Evolutionary conservation across 371 early-diverging fungal species (phyloP).

Genomic region (Antonospora locustae): DNA sequence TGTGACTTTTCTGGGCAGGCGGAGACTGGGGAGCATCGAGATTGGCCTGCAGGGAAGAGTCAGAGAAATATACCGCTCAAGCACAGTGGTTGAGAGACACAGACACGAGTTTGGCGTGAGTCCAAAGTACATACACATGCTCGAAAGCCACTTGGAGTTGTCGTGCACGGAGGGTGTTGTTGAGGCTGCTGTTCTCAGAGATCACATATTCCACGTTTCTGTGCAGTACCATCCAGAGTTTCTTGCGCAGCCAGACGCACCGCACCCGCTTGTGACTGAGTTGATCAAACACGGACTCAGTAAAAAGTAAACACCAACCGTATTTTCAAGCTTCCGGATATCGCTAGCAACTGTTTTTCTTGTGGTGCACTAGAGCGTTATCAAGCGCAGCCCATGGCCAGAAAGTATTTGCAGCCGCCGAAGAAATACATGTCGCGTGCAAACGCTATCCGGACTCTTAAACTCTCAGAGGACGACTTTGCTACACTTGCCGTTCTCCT

Average conservation of each 20-base stretch:
- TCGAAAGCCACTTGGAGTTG: conserved; percentile 70
- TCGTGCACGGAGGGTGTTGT: conserved; percentile 81
- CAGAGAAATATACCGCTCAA: conserved; percentile 59
- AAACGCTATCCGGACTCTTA: conserved; percentile 20
- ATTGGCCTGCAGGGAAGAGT: conserved; percentile 53
- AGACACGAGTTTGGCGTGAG: conserved; percentile 97
- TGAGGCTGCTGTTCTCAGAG: conserved; percentile 74
- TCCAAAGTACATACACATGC: conserved; percentile 61
- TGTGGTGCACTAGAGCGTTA: background rate
- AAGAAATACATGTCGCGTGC: conserved; percentile 35
- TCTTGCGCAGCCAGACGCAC: conserved; percentile 73
- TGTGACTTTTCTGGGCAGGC: conserved; percentile 16
- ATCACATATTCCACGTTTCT: conserved; percentile 83
- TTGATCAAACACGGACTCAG: conserved; percentile 67
- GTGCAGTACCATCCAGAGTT: conserved; percentile 98
- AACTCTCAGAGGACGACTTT: conserved; percentile 27
- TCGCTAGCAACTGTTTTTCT: conserved; percentile 1
- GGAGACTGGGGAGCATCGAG: background rate
- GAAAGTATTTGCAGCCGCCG: conserved; percentile 24
- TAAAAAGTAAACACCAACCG: conserved; percentile 7
- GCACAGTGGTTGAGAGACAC: conserved; percentile 72
- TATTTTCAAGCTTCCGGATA: too few species aligned
- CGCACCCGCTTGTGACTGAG: conserved; percentile 77
- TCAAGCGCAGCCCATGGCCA: conserved; percentile 3
- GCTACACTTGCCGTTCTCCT: conserved; percentile 21